Percentiles rank a stretch among this genome's conserved stretches.
phyloP scores from a whole-genome alignment of 768 basidiomycete species.

The Dendrothele bispora region DNA sequence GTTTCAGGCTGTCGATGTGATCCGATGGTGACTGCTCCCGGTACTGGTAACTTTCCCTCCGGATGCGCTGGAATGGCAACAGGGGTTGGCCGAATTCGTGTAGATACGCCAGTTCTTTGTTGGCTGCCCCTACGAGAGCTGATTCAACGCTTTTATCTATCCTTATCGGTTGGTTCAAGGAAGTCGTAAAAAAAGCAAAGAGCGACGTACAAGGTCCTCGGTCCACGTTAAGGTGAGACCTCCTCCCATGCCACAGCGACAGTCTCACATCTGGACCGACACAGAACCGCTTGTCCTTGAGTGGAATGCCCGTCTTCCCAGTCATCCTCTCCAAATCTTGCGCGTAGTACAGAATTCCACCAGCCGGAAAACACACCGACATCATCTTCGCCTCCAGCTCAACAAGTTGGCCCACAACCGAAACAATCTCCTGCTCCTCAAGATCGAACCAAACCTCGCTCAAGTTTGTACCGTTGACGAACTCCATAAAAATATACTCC shows the following conservation, averaged over 20 bases:
- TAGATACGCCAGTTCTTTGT: conserved; percentile 51
- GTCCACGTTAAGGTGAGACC: conserved; percentile 44
- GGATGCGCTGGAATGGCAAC: conserved; percentile 38
- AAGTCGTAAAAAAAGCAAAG: conserved; percentile 27
- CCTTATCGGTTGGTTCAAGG: conserved; percentile 29
- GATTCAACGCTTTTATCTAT: conserved; percentile 45
- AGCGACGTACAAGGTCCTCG: conserved; percentile 52
- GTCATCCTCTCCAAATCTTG: conserved; percentile 43
- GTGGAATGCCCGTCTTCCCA: conserved; percentile 32
- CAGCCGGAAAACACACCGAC: conserved; percentile 47
- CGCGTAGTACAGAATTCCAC: conserved; percentile 50
- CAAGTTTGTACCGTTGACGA: conserved; percentile 37
- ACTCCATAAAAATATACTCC: conserved; percentile 49
- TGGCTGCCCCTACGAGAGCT: conserved; percentile 39
- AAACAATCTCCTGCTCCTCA: conserved; percentile 36
- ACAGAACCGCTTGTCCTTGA: conserved; percentile 41
- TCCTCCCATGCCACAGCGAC: conserved; percentile 50
- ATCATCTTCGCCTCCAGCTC: conserved; percentile 49
- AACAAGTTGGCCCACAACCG: conserved; percentile 43
- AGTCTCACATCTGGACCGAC: conserved; percentile 44
- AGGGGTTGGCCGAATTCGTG: conserved; percentile 47
- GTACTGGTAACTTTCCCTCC: conserved; percentile 46
- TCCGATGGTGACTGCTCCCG: conserved; percentile 39
- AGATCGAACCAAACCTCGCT: conserved; percentile 41
- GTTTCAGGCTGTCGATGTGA: conserved; percentile 49